A percentile compares a stretch with the other conserved stretches of the same genome.
Conservation (phyloP, 768 basidiomycete genomes). For the Fomitopsis serialis region DNA sequence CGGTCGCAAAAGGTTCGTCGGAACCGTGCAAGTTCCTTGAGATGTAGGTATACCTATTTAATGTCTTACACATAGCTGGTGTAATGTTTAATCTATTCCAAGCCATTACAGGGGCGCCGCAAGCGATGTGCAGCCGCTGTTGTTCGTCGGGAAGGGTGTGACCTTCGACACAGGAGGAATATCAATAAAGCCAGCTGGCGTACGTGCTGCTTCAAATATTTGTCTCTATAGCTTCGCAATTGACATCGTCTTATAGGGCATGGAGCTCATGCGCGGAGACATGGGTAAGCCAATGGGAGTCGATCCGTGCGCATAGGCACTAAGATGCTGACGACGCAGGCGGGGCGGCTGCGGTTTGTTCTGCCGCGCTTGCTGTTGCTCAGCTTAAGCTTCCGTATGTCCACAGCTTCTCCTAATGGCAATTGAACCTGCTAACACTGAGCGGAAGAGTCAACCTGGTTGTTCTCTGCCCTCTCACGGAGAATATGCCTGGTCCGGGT, state of each 20-base stretch:
- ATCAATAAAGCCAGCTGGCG: conserved; percentile 72
- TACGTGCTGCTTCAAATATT: conserved; percentile 26
- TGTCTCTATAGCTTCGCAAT: not conserved
- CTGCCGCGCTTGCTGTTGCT: conserved; percentile 72
- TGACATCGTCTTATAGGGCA: conserved; percentile 37
- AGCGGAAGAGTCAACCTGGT: conserved; percentile 65
- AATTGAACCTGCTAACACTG: not conserved
- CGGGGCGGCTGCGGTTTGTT: conserved; percentile 75
- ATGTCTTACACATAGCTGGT: not conserved
- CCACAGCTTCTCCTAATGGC: not conserved
- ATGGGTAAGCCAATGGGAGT: conserved; percentile 51
- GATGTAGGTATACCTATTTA: conserved; percentile 41
- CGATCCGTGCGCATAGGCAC: not conserved
- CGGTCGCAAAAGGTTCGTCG: conserved; percentile 75
- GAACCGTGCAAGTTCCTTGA: conserved; percentile 87
- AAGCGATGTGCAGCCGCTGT: conserved; percentile 54
- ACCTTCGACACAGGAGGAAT: conserved; percentile 90
- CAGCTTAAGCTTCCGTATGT: conserved; percentile 75
- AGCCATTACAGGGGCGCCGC: conserved; percentile 82
- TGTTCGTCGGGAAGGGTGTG: conserved; percentile 83
- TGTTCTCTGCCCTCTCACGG: conserved; percentile 67
- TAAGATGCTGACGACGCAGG: conserved; percentile 28
- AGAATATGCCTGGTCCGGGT: conserved; percentile 77
- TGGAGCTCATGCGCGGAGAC: conserved; percentile 84
- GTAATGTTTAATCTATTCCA: not conserved